A percentile compares a stretch with the other conserved stretches of the same genome.
Conservation (phyloP, 2,329 filamentous ascomycete genomes). For the Fusarium zealandicum region DNA sequence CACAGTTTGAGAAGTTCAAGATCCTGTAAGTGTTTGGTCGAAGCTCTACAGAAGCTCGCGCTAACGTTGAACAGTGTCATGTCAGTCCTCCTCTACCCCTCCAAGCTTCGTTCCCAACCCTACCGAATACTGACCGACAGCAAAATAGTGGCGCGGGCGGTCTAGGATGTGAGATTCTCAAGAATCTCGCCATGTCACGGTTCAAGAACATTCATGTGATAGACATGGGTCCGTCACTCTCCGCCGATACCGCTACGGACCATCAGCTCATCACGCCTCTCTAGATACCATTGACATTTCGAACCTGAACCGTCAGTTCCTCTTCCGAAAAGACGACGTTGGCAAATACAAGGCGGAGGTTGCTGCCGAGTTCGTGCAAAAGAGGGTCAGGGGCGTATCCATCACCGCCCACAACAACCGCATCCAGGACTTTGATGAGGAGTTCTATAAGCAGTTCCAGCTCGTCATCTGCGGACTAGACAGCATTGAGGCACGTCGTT, state of each 20-base stretch:
- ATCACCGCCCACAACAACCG: constrained; percentile 94
- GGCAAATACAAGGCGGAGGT: constrained; percentile 94
- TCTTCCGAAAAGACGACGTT: constrained; percentile 91
- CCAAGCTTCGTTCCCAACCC: constrained; percentile 7
- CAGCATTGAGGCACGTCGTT: constrained; percentile 95
- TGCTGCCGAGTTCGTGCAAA: constrained; percentile 89
- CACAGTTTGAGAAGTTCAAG: constrained; percentile 72
- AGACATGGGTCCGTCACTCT: constrained; percentile 79
- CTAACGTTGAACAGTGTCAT: constrained; percentile 55
- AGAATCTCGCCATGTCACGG: constrained; percentile 92
- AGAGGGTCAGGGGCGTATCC: constrained; percentile 84
- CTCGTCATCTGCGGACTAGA: constrained; percentile 93
- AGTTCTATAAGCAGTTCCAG: constrained; percentile 97
- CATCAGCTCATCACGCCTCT: constrained; percentile 17
- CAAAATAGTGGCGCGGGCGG: constrained; percentile 83
- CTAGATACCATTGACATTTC: constrained; percentile 97
- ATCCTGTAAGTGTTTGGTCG: constrained; percentile 67
- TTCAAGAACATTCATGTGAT: constrained; percentile 99
- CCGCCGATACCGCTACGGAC: not conserved
- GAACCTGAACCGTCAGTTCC: constrained; percentile 96
- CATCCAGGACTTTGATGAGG: constrained; percentile 96
- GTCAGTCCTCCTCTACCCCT: constrained; percentile 46
- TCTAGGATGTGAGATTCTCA: constrained; percentile 93
- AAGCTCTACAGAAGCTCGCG: not conserved
- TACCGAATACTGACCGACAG: constrained; percentile 23